phyloP scores from a whole-genome alignment of 2,329 filamentous ascomycete species.

The Cadophora gregata region DNA sequence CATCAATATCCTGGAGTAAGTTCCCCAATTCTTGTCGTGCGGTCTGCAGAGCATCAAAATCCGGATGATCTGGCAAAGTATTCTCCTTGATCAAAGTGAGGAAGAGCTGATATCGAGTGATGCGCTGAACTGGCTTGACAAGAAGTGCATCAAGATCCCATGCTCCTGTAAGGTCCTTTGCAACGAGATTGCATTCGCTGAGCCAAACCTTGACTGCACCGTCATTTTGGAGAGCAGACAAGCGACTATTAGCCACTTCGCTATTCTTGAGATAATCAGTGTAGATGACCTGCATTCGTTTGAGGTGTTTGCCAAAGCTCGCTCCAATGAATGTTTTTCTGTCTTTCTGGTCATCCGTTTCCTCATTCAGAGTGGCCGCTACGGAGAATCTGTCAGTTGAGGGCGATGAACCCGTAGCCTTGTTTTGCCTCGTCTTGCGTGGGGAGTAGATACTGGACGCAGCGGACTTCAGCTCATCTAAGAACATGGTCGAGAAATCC shows the following conservation, averaged over 20 bases:
- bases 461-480: constrained; percentile 80
- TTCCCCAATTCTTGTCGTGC: constrained; percentile 62
- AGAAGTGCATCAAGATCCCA: constrained; percentile 97
- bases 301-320: constrained; percentile 54
- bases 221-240: constrained; percentile 68
- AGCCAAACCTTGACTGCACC: constrained; percentile 81
- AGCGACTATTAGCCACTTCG: constrained; percentile 64
- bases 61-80: constrained; percentile 84
- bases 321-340: constrained; percentile 42
- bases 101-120: constrained; percentile 91
- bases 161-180: constrained; percentile 87
- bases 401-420: constrained; percentile 26
- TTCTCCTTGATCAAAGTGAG: constrained; percentile 79
- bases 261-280: constrained; percentile 69
- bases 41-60: constrained; percentile 67
- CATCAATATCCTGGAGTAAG: constrained; percentile 87
- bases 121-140: constrained; percentile 94
- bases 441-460: constrained; percentile 81
- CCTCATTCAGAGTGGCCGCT: constrained; percentile 37
- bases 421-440: constrained; percentile 47
- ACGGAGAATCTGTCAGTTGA: constrained; percentile 36
- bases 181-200: constrained; percentile 89
- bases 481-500: constrained; percentile 80
- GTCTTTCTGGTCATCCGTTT: constrained; percentile 43
- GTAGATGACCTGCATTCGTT: constrained; percentile 65